Evolutionary conservation across 148 eudicot genomes (phyloP).

Genomic region (Vaccinium macrocarpon): DNA sequence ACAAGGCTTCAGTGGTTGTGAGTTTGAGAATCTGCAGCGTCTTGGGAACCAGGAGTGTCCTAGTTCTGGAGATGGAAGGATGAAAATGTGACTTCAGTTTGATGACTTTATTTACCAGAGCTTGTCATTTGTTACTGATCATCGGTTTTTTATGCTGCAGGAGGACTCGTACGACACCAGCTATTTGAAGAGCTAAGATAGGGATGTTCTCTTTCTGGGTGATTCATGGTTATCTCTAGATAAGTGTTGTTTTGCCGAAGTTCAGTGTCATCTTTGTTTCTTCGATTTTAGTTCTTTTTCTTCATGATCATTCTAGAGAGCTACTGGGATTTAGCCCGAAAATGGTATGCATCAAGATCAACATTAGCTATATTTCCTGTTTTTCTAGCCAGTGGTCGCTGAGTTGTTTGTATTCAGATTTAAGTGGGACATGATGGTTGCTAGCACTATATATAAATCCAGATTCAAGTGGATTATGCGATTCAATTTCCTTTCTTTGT

Average conservation of each 20-base stretch:
- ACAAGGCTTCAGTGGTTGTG: constrained; percentile 56
- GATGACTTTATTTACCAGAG: background rate
- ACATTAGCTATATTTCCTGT: background rate
- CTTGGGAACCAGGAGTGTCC: constrained; percentile 48
- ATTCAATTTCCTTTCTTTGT: background rate
- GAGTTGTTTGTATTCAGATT: background rate
- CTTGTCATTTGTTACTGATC: background rate
- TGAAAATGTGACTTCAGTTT: background rate
- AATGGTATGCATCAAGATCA: background rate
- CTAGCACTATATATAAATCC: background rate
- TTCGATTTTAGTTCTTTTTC: too few species aligned
- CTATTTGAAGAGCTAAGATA: constrained; percentile 23
- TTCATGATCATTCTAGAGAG: too few species aligned
- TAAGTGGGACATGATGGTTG: background rate
- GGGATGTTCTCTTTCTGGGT: background rate
- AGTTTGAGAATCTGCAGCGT: constrained; percentile 66
- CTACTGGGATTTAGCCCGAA: background rate
- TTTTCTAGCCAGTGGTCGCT: background rate
- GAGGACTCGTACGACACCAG: constrained; percentile 25
- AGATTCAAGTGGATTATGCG: background rate
- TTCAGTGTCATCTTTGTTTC: background rate
- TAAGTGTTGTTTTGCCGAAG: background rate
- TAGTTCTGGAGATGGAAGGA: constrained; percentile 37
- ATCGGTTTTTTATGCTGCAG: constrained; percentile 5
- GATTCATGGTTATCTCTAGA: background rate